phyloP scores from a whole-genome alignment of 257 asterid genomes.

The Craterostigma plantagineum region DNA sequence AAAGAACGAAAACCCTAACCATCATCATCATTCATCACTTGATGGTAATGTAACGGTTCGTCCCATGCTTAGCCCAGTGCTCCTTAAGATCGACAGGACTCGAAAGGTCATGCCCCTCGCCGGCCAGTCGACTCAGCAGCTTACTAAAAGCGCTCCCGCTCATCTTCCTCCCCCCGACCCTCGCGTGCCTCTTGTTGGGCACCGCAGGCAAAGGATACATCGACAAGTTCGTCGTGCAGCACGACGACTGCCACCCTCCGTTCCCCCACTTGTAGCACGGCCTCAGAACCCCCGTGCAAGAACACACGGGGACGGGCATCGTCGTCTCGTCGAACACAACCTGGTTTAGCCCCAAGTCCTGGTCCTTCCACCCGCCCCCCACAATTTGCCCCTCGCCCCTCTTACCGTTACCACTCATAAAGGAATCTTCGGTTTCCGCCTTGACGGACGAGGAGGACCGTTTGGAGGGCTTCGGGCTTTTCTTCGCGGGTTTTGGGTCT shows the following conservation, averaged over 20 bases:
- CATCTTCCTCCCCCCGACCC: constrained; percentile 95
- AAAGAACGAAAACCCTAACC: too few species aligned
- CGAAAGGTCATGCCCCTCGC: constrained; percentile 67
- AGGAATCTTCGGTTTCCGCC: constrained; percentile 48
- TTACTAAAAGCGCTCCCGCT: constrained; percentile 90
- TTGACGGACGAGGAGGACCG: constrained; percentile 41
- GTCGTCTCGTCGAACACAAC: constrained; percentile 80
- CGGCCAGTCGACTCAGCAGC: constrained; percentile 83
- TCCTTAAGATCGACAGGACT: constrained; percentile 78
- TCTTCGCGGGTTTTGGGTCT: constrained; percentile 39
- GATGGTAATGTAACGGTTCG: constrained; percentile 93
- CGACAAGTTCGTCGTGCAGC: constrained; percentile 76
- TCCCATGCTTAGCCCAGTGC: constrained; percentile 97
- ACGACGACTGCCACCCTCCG: constrained; percentile 99
- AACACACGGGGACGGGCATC: constrained; percentile 89
- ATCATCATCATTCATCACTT: constrained; percentile 34
- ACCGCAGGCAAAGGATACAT: constrained; percentile 87
- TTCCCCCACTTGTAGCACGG: constrained; percentile 98
- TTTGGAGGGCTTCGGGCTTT: constrained; percentile 37
- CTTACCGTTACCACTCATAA: constrained; percentile 15
- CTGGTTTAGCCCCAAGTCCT: constrained; percentile 76
- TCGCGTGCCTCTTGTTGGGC: constrained; percentile 86
- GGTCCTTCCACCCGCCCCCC: constrained; percentile 94
- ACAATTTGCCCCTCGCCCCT: too few species aligned
- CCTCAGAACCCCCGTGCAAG: constrained; percentile 76